A percentile compares a stretch with the other conserved stretches of the same genome.
These are phyloP conservation scores for Triadica sebifera DNA, from an alignment of 345 rosid genomes.

Conservation along the genomic window DNA sequence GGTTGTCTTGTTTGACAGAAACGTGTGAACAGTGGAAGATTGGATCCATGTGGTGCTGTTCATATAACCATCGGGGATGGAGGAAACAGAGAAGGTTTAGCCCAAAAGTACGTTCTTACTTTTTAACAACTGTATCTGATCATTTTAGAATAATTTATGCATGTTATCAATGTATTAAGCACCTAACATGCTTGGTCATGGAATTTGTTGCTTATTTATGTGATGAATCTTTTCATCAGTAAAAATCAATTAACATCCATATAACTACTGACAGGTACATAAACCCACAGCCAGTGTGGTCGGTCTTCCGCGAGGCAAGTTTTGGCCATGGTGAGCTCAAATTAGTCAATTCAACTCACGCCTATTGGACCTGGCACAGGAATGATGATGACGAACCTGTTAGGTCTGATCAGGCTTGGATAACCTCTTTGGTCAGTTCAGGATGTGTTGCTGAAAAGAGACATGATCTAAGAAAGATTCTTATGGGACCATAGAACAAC, in stretches of 20 bases:
- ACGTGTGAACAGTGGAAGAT: slow-evolving; percentile 63
- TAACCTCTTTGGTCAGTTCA: slow-evolving; percentile 61
- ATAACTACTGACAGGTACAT: slow-evolving; percentile 41
- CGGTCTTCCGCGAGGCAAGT: slow-evolving; percentile 93
- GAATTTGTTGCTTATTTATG: neutral
- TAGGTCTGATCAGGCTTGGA: slow-evolving; percentile 80
- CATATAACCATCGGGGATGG: slow-evolving; percentile 95
- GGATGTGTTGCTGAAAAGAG: slow-evolving; percentile 50
- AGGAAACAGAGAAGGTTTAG: slow-evolving; percentile 92
- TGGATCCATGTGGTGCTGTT: slow-evolving; percentile 70
- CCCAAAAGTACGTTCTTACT: slow-evolving; percentile 49
- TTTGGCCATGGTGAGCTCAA: slow-evolving; percentile 93
- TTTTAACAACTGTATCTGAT: neutral
- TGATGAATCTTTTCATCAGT: neutral
- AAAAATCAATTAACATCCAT: neutral
- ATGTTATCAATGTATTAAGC: neutral
- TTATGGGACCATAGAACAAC: slow-evolving; percentile 19
- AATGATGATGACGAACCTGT: slow-evolving; percentile 93
- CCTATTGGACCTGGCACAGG: slow-evolving; percentile 94
- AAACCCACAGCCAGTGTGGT: slow-evolving; percentile 81
- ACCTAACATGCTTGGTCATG: neutral
- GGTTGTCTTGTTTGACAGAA: slow-evolving; percentile 42
- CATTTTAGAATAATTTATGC: neutral
- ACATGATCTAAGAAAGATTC: slow-evolving; percentile 46
- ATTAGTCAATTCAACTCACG: slow-evolving; percentile 74